Evolutionary conservation across 176 grass and related monocot genomes (phyloP).

Genomic region (Cocos nucifera): DNA sequence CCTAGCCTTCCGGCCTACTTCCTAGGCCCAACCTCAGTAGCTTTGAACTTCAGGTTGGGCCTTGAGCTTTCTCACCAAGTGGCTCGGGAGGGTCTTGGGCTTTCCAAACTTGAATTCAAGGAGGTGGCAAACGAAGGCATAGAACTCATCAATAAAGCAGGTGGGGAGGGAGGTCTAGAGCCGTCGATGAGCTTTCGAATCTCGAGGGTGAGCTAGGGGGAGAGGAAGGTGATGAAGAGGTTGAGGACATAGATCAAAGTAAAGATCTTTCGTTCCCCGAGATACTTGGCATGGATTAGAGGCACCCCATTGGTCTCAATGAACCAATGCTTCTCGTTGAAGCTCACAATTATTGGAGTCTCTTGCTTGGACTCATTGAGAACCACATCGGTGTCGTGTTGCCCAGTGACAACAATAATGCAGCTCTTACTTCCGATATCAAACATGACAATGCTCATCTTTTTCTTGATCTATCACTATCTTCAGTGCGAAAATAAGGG

Average conservation of each 20-base stretch:
- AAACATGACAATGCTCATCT: slow-evolving; percentile 83
- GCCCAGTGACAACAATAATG: slow-evolving; percentile 65
- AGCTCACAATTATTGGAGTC: slow-evolving; percentile 73
- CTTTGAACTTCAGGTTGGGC: too few relatives aligned
- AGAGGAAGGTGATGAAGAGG: slow-evolving; percentile 61
- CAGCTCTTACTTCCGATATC: slow-evolving; percentile 84
- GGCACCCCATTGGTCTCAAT: slow-evolving; percentile 70
- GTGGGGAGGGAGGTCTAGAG: slow-evolving; percentile 35
- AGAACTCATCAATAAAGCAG: slow-evolving; percentile 51
- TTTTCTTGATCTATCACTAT: not conserved
- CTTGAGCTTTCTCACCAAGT: too few relatives aligned
- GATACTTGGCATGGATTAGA: slow-evolving; percentile 49
- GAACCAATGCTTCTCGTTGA: slow-evolving; percentile 78
- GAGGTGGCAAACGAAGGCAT: slow-evolving; percentile 64
- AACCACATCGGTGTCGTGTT: slow-evolving; percentile 73
- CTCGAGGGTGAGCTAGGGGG: slow-evolving; percentile 64
- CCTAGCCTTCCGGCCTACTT: too few relatives aligned
- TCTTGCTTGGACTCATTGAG: slow-evolving; percentile 86
- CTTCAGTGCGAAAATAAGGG: not conserved
- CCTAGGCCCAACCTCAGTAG: too few relatives aligned
- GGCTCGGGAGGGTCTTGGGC: too few relatives aligned
- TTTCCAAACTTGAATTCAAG: slow-evolving; percentile 66
- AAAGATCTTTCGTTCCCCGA: slow-evolving; percentile 43
- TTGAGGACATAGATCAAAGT: slow-evolving; percentile 67
- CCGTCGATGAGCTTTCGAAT: slow-evolving; percentile 31